phyloP scores from a whole-genome alignment of 1,284 basidiomycete genomes.

The Ceratobasidium sp. region DNA sequence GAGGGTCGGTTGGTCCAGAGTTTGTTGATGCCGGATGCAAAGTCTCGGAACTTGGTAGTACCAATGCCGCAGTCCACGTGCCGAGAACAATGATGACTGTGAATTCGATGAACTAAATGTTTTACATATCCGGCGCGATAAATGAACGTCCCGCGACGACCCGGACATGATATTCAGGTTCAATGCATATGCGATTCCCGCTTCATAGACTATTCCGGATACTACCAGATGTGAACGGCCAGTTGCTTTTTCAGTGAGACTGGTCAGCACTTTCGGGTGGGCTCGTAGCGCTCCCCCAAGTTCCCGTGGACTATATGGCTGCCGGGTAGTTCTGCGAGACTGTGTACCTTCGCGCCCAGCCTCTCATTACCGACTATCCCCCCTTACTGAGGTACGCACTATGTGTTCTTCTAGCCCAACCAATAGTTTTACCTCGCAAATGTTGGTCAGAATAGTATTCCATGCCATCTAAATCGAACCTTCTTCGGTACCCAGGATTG shows the following conservation, averaged over 20 bases:
- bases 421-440: background rate
- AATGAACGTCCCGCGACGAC: background rate
- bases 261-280: background rate
- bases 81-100: background rate
- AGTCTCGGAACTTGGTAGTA: constrained; percentile 13
- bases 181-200: background rate
- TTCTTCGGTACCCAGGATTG: constrained; percentile 41
- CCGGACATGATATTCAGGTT: background rate
- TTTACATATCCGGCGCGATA: constrained; percentile 1
- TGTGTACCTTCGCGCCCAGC: background rate
- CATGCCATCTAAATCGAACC: constrained; percentile 25
- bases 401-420: too few relatives aligned
- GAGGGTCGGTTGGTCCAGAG: background rate
- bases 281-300: background rate
- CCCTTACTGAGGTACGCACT: too few relatives aligned
- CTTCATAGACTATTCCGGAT: background rate
- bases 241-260: background rate
- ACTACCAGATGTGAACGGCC: background rate
- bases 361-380: background rate
- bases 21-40: constrained; percentile 29
- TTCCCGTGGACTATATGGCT: background rate
- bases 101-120: background rate
- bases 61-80: background rate
- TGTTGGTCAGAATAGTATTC: background rate
- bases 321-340: background rate